Percentiles rank a stretch among this genome's conserved stretches.
phyloP scores from a whole-genome alignment of 2,329 filamentous ascomycete genomes.

The Paecilomyces niveus region DNA sequence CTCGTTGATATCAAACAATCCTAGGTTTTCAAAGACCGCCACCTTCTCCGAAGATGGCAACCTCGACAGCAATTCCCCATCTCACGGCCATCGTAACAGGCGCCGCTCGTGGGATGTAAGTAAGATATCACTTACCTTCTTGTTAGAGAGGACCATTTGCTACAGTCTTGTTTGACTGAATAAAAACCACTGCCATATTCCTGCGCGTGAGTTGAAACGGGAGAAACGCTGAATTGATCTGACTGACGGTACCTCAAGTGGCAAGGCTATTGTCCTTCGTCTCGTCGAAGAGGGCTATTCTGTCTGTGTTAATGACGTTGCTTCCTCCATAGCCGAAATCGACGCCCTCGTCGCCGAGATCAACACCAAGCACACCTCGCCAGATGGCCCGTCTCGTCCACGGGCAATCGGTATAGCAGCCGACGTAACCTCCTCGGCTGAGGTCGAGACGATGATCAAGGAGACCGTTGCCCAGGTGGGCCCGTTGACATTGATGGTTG shows the following conservation, averaged over 20 bases:
- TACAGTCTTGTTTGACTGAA: neutral
- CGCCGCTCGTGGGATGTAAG: slow-evolving; percentile 34
- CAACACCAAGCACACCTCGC: slow-evolving; percentile 5
- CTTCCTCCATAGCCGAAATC: slow-evolving; percentile 45
- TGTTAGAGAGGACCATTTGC: neutral
- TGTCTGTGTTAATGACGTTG: slow-evolving; percentile 58
- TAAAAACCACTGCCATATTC: neutral
- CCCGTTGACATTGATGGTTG: slow-evolving; percentile 46
- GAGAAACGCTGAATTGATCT: neutral
- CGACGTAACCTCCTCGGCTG: slow-evolving; percentile 51
- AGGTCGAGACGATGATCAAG: slow-evolving; percentile 49
- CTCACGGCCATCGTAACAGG: slow-evolving; percentile 34
- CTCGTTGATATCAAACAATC: neutral
- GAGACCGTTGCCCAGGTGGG: slow-evolving; percentile 48
- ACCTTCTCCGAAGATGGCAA: neutral
- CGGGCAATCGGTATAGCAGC: slow-evolving; percentile 48
- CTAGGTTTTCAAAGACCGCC: neutral
- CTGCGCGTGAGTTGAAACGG: neutral
- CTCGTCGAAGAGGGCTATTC: slow-evolving; percentile 60
- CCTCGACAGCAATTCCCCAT: neutral
- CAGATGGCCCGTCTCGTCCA: neutral
- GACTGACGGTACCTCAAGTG: slow-evolving; percentile 8
- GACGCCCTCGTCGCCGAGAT: slow-evolving; percentile 36
- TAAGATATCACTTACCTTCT: neutral
- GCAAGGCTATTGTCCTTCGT: slow-evolving; percentile 46